Evolutionary conservation across 495 filamentous ascomycete species (phyloP).

Genomic region (Aspergillus sclerotioniger): DNA sequence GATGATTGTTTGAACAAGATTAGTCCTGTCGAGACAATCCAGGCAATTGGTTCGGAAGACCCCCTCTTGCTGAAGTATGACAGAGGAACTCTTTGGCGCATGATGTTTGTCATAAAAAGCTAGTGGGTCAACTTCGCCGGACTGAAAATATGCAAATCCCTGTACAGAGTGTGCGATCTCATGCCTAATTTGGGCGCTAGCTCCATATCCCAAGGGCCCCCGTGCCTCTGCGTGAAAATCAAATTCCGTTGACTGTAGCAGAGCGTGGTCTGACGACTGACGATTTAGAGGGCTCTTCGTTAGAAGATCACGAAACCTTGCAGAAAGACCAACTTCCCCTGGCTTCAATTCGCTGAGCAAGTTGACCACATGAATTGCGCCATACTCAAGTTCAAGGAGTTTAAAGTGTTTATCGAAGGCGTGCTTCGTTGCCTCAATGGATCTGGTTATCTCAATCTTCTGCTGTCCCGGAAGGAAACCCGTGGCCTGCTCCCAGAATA

Average conservation of each 20-base stretch:
- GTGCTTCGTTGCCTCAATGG: slow-evolving; percentile 85
- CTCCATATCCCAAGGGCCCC: slow-evolving; percentile 82
- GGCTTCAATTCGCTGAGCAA: slow-evolving; percentile 83
- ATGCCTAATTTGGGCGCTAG: slow-evolving; percentile 71
- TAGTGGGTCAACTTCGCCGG: slow-evolving; percentile 52
- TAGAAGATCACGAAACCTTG: slow-evolving; percentile 74
- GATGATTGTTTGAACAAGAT: slow-evolving; percentile 92
- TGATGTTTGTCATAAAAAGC: slow-evolving; percentile 26
- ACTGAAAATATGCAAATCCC: slow-evolving; percentile 85
- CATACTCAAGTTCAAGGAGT: slow-evolving; percentile 76
- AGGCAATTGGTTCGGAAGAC: slow-evolving; percentile 95
- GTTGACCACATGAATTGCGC: slow-evolving; percentile 86
- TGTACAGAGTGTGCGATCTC: slow-evolving; percentile 74
- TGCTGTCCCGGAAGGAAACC: slow-evolving; percentile 90
- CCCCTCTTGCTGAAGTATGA: slow-evolving; percentile 86
- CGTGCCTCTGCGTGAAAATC: slow-evolving; percentile 95
- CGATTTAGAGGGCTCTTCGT: slow-evolving; percentile 63
- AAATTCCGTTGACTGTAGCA: slow-evolving; percentile 78
- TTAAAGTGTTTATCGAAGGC: slow-evolving; percentile 96
- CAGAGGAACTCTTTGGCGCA: slow-evolving; percentile 51
- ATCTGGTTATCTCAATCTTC: slow-evolving; percentile 88
- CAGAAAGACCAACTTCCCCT: slow-evolving; percentile 77
- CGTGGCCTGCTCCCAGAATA: slow-evolving; percentile 95
- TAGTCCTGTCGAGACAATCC: slow-evolving; percentile 94
- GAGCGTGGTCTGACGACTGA: slow-evolving; percentile 58